Base-by-base conservation (phyloP, 2,329 filamentous ascomycete species). In the Fusarium buharicum region DNA sequence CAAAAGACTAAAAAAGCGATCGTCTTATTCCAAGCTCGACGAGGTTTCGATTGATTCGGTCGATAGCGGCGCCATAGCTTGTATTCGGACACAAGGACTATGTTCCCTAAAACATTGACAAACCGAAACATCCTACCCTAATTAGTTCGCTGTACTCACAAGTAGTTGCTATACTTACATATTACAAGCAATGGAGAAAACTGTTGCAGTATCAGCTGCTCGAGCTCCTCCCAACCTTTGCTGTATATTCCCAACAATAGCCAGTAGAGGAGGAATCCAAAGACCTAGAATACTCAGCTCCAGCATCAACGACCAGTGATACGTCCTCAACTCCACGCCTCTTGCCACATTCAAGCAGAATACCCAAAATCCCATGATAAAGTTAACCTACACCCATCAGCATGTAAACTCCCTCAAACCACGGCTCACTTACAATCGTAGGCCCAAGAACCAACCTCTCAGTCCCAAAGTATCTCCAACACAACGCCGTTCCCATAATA, bases 81-180 rank as follows among this genome's bases (percentile, higher is more conserved):
- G 60, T 76, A 78, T 55, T 79, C 76, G 60, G 50, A 72, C 11
- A 74, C 46, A 24, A 81, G 70, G 17, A 78, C 56, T 4, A 74
- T 33, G 55, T 78, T 79, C 13, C 78, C 78, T 3, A 78, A 30
- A 12, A 71, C 62, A 50, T 80, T 80, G 9, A 79, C 53, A 9
- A 77, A 57, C 6, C 78, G 76, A 37, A 77, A 77, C 1, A 75
- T 9, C 43, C 78, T 79, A 9, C 3, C 22, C 17, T 31, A 7
- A 33, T 72, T 18, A 56, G 64, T 18, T 10, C 1, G 2, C 12
- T 8, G 6, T 4, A 8, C 13, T 18, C 17, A 8, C 4, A 2
- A 12, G 10, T 4, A 9, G 1, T 2, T 6, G 2, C 17, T 10
- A 18, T 9, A 72, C 78, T 70, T 62, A 78, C 77, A 78, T 70